Percentiles rank a stretch among this genome's conserved stretches.
Evolutionary conservation across 768 basidiomycete species (phyloP).

Genomic region (Leccinum subtestaceum): DNA sequence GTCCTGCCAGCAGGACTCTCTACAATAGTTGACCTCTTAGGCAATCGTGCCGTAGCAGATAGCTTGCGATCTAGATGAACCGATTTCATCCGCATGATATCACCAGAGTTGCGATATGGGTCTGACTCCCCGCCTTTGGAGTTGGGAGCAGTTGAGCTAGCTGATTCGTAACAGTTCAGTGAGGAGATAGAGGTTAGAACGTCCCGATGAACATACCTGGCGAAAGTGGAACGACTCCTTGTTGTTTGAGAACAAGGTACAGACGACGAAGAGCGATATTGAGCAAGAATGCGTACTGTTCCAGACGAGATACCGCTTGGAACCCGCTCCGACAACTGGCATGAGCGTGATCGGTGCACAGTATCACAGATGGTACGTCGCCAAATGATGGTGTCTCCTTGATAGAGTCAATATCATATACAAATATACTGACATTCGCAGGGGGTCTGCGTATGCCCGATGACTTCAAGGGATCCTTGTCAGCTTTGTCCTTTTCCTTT

Average conservation of each 20-base stretch:
- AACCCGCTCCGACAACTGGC: conserved; percentile 71
- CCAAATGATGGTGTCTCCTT: conserved; percentile 70
- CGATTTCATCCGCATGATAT: conserved; percentile 93
- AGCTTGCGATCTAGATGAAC: conserved; percentile 94
- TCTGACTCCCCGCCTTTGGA: conserved; percentile 50
- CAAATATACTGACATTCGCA: conserved; percentile 76
- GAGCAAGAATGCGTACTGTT: conserved; percentile 96
- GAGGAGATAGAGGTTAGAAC: conserved; percentile 5
- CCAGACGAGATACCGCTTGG: conserved; percentile 87
- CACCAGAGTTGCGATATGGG: conserved; percentile 81
- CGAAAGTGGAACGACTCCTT: conserved; percentile 84
- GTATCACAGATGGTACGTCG: conserved; percentile 66
- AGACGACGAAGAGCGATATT: conserved; percentile 93
- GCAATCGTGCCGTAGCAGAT: conserved; percentile 87
- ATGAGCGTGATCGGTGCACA: conserved; percentile 77
- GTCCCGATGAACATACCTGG: conserved; percentile 50
- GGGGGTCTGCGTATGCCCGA: conserved; percentile 70
- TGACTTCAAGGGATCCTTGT: conserved; percentile 52
- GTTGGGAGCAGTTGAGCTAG: conserved; percentile 33
- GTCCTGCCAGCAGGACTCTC: conserved; percentile 90
- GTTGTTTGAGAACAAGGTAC: conserved; percentile 82
- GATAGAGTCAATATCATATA: conserved; percentile 69
- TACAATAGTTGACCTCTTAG: conserved; percentile 92
- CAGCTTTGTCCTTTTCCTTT: conserved; percentile 41
- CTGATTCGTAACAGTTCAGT: conserved; percentile 17